phyloP scores from a whole-genome alignment of 176 grass and related monocot species.

The Bolboschoenus planiculmis region DNA sequence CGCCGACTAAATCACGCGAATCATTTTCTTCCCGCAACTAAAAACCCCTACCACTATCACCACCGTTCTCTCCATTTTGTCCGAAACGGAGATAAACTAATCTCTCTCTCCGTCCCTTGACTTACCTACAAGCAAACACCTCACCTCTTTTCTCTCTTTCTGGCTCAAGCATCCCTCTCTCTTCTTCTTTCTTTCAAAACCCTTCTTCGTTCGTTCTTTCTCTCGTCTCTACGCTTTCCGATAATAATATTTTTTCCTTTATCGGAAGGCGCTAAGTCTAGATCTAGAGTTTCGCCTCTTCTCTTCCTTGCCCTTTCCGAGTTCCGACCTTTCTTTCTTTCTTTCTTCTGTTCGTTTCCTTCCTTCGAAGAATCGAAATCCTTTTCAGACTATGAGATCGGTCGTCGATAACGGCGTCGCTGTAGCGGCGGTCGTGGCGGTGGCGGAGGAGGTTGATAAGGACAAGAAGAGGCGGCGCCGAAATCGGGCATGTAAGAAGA shows the following conservation, averaged over 20 bases:
- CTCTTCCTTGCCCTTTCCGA: not conserved
- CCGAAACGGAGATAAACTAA: not conserved
- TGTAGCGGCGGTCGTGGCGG: not conserved
- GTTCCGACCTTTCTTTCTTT: not conserved
- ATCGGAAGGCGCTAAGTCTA: conserved; percentile 18
- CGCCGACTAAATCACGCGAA: conserved; percentile 35
- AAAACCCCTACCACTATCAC: not conserved
- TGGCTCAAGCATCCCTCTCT: not conserved
- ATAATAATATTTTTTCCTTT: conserved; percentile 30
- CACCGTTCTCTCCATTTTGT: conserved; percentile 22
- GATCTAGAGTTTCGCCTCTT: conserved; percentile 58
- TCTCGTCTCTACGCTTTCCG: conserved; percentile 30
- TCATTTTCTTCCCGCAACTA: conserved; percentile 30
- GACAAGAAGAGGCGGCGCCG: conserved; percentile 52
- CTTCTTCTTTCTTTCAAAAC: not conserved
- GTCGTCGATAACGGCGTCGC: conserved; percentile 32
- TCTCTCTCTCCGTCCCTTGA: not conserved
- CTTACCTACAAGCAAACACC: not conserved
- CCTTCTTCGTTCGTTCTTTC: not conserved
- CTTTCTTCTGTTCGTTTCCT: not conserved
- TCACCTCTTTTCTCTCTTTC: not conserved
- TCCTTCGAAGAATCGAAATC: not conserved
- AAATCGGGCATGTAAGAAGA: conserved; percentile 47
- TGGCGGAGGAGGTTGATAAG: conserved; percentile 49
- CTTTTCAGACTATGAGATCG: conserved; percentile 38